A percentile compares a stretch with the other conserved stretches of the same genome.
phyloP scores from a whole-genome alignment of 768 basidiomycete genomes.

The Cyclocybe aegerita region DNA sequence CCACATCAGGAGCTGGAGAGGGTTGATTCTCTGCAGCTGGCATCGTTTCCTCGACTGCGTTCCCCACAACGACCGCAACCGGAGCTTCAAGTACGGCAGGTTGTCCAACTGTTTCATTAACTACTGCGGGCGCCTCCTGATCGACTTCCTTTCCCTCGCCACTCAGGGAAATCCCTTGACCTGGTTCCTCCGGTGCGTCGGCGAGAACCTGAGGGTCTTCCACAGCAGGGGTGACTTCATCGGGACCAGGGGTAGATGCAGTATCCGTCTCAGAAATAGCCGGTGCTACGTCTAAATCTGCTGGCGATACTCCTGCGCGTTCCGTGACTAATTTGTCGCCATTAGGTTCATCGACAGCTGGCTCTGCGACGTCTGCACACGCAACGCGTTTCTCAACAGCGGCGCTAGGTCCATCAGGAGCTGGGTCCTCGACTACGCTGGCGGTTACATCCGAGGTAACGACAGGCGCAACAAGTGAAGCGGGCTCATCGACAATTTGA shows the following conservation, averaged over 20 bases:
- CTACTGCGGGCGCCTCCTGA: neutral
- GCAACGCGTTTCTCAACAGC: no score
- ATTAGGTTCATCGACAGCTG: no score
- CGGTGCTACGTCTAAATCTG: neutral
- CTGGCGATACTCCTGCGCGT: neutral
- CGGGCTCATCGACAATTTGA: no score
- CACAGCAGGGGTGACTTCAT: slow-evolving; percentile 1
- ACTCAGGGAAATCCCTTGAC: no score
- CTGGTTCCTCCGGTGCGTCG: neutral
- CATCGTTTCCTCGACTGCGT: neutral
- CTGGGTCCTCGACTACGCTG: no score
- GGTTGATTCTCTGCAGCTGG: neutral
- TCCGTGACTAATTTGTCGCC: neutral
- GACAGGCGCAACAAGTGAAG: no score
- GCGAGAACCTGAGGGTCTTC: slow-evolving; percentile 1
- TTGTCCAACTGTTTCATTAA: neutral
- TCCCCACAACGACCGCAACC: neutral
- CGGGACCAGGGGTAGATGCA: neutral
- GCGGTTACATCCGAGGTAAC: no score
- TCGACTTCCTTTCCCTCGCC: neutral
- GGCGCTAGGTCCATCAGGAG: no score
- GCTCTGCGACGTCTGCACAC: no score
- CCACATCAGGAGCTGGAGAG: slow-evolving; percentile 1
- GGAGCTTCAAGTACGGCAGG: neutral
- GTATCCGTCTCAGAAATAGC: neutral